phyloP scores from a whole-genome alignment of 2,329 filamentous ascomycete genomes.

The Sarocladiaceae sp. region DNA sequence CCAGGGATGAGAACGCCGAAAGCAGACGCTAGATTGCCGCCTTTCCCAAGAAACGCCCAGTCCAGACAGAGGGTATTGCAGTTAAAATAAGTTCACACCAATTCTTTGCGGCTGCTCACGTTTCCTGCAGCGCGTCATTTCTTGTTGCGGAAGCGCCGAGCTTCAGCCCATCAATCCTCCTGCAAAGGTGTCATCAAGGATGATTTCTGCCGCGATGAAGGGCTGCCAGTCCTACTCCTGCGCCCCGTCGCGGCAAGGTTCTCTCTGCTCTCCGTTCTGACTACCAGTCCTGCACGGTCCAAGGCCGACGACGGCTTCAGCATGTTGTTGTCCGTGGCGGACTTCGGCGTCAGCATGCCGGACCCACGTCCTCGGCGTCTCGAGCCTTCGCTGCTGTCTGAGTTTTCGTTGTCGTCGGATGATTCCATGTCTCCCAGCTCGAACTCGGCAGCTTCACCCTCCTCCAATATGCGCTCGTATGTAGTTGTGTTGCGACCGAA shows the following conservation, averaged over 20 bases:
- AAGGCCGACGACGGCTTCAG: conserved; percentile 38
- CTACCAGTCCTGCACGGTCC: conserved; percentile 66
- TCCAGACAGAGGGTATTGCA: too few relatives aligned
- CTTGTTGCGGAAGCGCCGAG: too few relatives aligned
- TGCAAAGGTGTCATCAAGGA: conserved; percentile 45
- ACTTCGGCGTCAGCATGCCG: conserved; percentile 61
- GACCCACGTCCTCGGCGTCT: conserved; percentile 54
- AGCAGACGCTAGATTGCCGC: too few relatives aligned
- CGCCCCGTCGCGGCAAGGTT: conserved; percentile 54
- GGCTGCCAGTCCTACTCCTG: conserved; percentile 51
- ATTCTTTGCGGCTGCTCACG: too few relatives aligned
- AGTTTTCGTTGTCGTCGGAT: conserved; percentile 57
- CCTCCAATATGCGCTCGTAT: conserved; percentile 84
- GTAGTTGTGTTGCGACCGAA: conserved; percentile 51
- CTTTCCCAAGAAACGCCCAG: too few relatives aligned
- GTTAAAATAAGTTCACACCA: too few relatives aligned
- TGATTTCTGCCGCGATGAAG: conserved; percentile 50
- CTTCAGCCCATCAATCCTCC: conserved; percentile 33
- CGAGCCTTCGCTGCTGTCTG: conserved; percentile 53
- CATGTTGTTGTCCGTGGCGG: conserved; percentile 44
- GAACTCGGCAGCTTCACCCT: conserved; percentile 67
- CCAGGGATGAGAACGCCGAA: too few relatives aligned
- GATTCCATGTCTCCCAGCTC: conserved; percentile 62
- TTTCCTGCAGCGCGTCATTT: too few relatives aligned
- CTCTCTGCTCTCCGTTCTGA: conserved; percentile 82